Conservation (phyloP, 257 asterid genomes). For the Verbena officinalis region DNA sequence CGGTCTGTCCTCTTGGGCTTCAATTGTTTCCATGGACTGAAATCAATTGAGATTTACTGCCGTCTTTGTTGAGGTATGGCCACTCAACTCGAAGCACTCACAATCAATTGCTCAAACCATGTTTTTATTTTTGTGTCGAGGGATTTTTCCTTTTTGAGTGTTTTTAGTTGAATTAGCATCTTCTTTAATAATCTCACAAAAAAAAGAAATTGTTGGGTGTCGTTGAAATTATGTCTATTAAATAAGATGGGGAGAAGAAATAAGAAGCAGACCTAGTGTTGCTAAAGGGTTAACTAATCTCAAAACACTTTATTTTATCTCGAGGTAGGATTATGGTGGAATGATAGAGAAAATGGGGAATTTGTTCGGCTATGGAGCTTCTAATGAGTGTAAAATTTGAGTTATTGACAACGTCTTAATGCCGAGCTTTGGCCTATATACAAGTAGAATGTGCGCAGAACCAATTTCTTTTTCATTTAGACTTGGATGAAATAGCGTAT, state of each 20-base stretch:
- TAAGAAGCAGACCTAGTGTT: neutral
- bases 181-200: no score
- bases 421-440: neutral
- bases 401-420: neutral
- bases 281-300: constrained; percentile 4
- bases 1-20: constrained; percentile 39
- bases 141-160: neutral
- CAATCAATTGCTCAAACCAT: neutral
- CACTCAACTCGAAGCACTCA: constrained; percentile 10
- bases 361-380: neutral
- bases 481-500: constrained; percentile 1
- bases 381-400: constrained; percentile 6
- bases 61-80: constrained; percentile 21
- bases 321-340: neutral
- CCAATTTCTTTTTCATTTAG: neutral
- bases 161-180: neutral
- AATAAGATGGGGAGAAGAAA: constrained; percentile 17
- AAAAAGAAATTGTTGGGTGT: neutral
- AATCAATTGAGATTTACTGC: constrained; percentile 19
- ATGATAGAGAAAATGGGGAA: neutral
- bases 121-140: neutral
- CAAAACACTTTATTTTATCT: neutral
- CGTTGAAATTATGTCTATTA: neutral
- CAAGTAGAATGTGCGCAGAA: constrained; percentile 1
- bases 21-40: constrained; percentile 22